Evolutionary conservation across 345 rosid species (phyloP).

Genomic region (Tarenaya hassleriana): DNA sequence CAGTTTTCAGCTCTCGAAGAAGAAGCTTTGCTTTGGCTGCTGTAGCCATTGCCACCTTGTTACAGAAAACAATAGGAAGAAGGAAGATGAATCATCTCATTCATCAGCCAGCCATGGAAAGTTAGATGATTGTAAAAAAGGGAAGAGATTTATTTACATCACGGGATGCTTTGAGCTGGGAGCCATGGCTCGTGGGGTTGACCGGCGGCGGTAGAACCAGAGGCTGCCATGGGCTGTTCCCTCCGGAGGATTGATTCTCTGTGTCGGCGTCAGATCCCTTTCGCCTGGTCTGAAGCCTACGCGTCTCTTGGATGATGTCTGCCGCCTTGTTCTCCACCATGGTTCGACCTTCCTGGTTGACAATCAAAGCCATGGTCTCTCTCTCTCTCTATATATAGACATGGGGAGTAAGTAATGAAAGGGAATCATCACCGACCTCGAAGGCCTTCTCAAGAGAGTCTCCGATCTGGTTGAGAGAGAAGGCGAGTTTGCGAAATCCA

Average conservation of each 20-base stretch:
- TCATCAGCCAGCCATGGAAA: constrained; percentile 22
- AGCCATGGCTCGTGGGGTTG: constrained; percentile 50
- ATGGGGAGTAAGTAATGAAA: neutral
- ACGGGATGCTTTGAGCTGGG: constrained; percentile 97
- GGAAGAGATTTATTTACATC: constrained; percentile 49
- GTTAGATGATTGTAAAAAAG: too few relatives aligned
- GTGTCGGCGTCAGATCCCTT: constrained; percentile 43
- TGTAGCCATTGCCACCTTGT: constrained; percentile 95
- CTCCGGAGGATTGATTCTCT: constrained; percentile 32
- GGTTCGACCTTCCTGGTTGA: constrained; percentile 68
- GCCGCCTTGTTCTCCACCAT: constrained; percentile 69
- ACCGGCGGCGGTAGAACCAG: constrained; percentile 27
- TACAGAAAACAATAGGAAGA: constrained; percentile 11
- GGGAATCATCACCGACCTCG: constrained; percentile 42
- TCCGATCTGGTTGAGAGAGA: constrained; percentile 80
- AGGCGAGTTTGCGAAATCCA: constrained; percentile 57
- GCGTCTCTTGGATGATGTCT: constrained; percentile 54
- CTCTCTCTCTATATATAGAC: neutral
- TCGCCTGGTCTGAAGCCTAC: constrained; percentile 58
- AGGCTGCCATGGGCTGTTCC: constrained; percentile 45
- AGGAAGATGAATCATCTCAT: neutral
- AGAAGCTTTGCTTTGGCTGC: constrained; percentile 97
- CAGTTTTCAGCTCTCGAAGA: constrained; percentile 81
- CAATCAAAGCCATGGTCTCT: neutral
- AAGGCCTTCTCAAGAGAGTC: constrained; percentile 85